Evolutionary conservation across 441 rosid genomes (phyloP).

Genomic region (Pelargonium australe): DNA sequence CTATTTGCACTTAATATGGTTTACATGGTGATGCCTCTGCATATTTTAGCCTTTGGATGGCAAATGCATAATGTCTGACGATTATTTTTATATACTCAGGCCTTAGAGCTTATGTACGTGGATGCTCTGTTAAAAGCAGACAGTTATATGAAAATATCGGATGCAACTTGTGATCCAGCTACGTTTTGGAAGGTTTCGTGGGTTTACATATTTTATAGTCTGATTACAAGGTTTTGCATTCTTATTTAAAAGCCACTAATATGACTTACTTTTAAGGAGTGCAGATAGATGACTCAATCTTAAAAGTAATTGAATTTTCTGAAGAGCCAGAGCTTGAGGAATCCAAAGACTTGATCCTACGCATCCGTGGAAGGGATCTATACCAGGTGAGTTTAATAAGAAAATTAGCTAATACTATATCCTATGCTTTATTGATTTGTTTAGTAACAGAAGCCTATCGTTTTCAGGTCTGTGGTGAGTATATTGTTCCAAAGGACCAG

Average conservation of each 20-base stretch:
- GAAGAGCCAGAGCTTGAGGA: slow-evolving; percentile 58
- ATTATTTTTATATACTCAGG: slow-evolving; percentile 42
- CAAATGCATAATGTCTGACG: slow-evolving; percentile 12
- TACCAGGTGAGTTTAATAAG: slow-evolving; percentile 50
- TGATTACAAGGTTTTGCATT: background rate
- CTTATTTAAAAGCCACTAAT: slow-evolving; percentile 11
- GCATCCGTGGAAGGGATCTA: slow-evolving; percentile 71
- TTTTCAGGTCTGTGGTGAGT: slow-evolving; percentile 88
- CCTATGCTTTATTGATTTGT: background rate
- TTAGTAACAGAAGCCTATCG: slow-evolving; percentile 1
- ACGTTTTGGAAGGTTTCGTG: slow-evolving; percentile 74
- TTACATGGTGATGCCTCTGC: background rate
- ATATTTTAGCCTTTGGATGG: background rate
- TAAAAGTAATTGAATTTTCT: slow-evolving; percentile 75
- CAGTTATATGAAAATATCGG: slow-evolving; percentile 47
- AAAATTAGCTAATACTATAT: background rate
- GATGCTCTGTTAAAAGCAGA: slow-evolving; percentile 86
- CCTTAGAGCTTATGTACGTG: slow-evolving; percentile 78
- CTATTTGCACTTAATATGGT: slow-evolving; percentile 10
- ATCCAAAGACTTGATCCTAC: slow-evolving; percentile 66
- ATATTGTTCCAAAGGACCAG: slow-evolving; percentile 75
- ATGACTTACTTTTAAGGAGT: slow-evolving; percentile 14
- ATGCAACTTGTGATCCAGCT: slow-evolving; percentile 58
- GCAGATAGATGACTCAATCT: slow-evolving; percentile 82
- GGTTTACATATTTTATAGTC: slow-evolving; percentile 10